phyloP scores from a whole-genome alignment of 768 basidiomycete genomes.

The Mycena venus region DNA sequence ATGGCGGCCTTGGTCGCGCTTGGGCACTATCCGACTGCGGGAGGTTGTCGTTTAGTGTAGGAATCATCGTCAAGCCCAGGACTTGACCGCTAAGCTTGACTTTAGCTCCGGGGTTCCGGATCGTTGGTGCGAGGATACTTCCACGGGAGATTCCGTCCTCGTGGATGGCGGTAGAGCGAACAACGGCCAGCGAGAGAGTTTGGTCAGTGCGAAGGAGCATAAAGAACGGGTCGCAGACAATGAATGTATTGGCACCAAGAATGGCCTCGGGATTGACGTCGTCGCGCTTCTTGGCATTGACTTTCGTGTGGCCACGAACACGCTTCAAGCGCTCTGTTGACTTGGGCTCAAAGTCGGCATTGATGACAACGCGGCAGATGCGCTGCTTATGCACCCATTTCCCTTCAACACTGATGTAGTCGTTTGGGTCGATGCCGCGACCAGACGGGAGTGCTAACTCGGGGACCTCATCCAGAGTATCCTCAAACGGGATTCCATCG shows the following conservation, averaged over 20 bases:
- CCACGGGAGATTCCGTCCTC: neutral
- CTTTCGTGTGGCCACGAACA: constrained; percentile 15
- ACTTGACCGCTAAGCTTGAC: constrained; percentile 24
- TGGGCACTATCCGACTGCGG: neutral
- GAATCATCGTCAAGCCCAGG: neutral
- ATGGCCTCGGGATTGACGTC: constrained; percentile 5
- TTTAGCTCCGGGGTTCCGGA: neutral
- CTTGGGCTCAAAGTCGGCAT: constrained; percentile 3
- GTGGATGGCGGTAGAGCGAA: constrained; percentile 23
- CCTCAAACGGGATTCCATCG: constrained; percentile 40
- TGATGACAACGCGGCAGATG: constrained; percentile 17
- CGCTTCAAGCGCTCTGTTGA: constrained; percentile 9
- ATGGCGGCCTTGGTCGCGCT: neutral
- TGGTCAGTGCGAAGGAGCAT: constrained; percentile 4
- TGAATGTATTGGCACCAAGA: constrained; percentile 1
- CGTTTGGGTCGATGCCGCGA: constrained; percentile 9
- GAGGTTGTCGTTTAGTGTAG: neutral
- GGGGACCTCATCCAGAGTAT: constrained; percentile 40
- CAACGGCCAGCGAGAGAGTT: constrained; percentile 5
- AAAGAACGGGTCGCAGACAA: constrained; percentile 17
- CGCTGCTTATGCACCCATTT: constrained; percentile 20
- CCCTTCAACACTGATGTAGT: neutral
- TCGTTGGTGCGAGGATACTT: neutral
- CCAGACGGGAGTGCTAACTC: constrained; percentile 7
- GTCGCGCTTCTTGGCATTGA: constrained; percentile 5